phyloP scores from a whole-genome alignment of 2,329 filamentous ascomycete species.

The Leptographium radiaticola region DNA sequence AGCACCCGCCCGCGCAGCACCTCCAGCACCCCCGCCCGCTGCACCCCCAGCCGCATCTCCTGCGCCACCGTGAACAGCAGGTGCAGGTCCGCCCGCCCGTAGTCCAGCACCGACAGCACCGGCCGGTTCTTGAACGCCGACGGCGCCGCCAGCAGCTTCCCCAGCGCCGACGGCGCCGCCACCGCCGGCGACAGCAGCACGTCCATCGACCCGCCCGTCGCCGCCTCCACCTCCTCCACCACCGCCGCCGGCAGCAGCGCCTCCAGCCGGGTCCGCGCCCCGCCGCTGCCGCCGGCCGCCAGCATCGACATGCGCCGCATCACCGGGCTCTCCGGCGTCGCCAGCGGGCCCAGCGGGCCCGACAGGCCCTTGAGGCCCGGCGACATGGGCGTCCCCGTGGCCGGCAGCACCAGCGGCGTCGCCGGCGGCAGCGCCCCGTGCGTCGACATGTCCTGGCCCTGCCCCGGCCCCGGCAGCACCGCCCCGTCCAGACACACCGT shows the following conservation, averaged over 20 bases:
- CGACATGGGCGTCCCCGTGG: constrained; percentile 29
- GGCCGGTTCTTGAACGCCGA: constrained; percentile 85
- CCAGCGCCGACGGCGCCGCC: constrained; percentile 26
- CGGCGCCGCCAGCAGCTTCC: constrained; percentile 56
- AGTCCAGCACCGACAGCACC: constrained; percentile 84
- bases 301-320: constrained; percentile 13
- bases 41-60: constrained; percentile 92
- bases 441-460: constrained; percentile 64
- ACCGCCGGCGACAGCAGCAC: not conserved
- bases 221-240: not conserved
- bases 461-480: constrained; percentile 38
- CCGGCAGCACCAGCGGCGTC: constrained; percentile 26
- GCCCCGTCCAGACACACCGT: constrained; percentile 65
- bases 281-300: not conserved
- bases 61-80: constrained; percentile 91
- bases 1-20: constrained; percentile 77
- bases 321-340: constrained; percentile 20
- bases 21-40: constrained; percentile 80
- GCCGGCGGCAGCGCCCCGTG: constrained; percentile 41
- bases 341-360: constrained; percentile 18
- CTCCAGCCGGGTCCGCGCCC: not conserved
- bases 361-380: constrained; percentile 42
- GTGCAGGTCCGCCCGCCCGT: constrained; percentile 77
- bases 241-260: not conserved
- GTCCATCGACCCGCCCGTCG: not conserved